Conservation (phyloP, 1,139 yeast species). For the Kodamaea ohmeri region DNA sequence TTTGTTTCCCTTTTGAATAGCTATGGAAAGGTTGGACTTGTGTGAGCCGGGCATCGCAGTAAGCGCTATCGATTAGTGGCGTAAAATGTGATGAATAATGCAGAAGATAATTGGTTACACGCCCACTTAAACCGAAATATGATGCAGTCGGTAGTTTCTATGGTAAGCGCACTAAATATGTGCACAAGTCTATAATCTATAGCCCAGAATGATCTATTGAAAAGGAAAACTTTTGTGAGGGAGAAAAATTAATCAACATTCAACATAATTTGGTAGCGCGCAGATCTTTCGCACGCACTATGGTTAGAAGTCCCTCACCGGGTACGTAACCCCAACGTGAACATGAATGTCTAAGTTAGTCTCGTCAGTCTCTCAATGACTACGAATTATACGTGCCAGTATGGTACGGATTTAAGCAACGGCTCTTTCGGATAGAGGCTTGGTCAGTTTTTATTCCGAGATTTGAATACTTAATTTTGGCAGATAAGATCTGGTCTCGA, state of each 20-base stretch:
- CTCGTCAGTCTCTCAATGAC: too few species aligned
- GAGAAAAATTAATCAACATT: neutral
- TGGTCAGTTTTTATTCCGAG: too few species aligned
- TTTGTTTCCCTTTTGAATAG: constrained; percentile 39
- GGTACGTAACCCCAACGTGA: too few species aligned
- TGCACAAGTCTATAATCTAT: neutral
- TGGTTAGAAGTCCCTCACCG: too few species aligned
- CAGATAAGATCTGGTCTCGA: too few species aligned
- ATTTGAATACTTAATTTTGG: too few species aligned
- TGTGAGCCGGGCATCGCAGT: constrained; percentile 34
- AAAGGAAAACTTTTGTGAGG: constrained; percentile 1
- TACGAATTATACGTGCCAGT: too few species aligned
- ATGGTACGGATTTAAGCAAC: too few species aligned
- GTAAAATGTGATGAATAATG: neutral
- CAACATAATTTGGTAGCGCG: constrained; percentile 1
- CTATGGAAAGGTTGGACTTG: constrained; percentile 45
- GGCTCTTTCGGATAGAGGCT: neutral
- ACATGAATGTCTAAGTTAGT: too few species aligned
- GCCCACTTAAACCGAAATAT: neutral
- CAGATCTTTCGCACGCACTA: too few species aligned
- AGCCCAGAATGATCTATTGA: neutral
- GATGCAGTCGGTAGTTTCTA: neutral
- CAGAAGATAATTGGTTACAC: neutral
- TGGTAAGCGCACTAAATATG: neutral
- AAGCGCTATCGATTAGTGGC: neutral